A percentile compares a stretch with the other conserved stretches of the same genome.
Conservation (phyloP, 495 filamentous ascomycete species). For the Sphaerosporella brunnea region DNA sequence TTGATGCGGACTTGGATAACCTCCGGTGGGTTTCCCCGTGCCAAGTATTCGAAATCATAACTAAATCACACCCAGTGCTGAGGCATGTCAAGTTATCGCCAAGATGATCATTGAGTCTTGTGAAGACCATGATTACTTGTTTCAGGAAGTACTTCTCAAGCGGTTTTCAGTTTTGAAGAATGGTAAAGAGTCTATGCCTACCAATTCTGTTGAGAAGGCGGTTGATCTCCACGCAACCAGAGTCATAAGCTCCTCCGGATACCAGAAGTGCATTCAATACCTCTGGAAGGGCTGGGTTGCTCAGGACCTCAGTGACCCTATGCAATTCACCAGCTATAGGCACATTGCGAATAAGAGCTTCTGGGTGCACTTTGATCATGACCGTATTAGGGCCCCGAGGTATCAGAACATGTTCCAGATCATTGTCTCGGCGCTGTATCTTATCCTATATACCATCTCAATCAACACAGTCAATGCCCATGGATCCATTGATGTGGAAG, state of each 20-base stretch:
- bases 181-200: constrained; percentile 49
- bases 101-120: constrained; percentile 80
- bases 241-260: constrained; percentile 80
- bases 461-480: constrained; percentile 52
- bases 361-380: constrained; percentile 70
- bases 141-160: constrained; percentile 72
- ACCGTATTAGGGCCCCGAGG: constrained; percentile 75
- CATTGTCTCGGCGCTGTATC: constrained; percentile 61
- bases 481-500: constrained; percentile 70
- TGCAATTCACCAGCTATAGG: constrained; percentile 67
- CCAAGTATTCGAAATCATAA: no score
- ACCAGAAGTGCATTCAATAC: constrained; percentile 78
- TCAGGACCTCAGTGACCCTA: constrained; percentile 77
- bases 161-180: constrained; percentile 67
- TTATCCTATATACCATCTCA: constrained; percentile 69
- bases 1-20: constrained; percentile 48
- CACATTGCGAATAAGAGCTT: constrained; percentile 56
- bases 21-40: constrained; percentile 10
- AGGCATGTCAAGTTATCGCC: constrained; percentile 88
- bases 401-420: constrained; percentile 89
- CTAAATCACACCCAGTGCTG: constrained; percentile 47
- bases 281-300: constrained; percentile 95
- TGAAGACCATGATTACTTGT: constrained; percentile 53
- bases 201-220: constrained; percentile 74
- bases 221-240: constrained; percentile 80